These are phyloP conservation scores for Cytospora piceae DNA, from an alignment of 2,329 filamentous ascomycete species.

Conservation along the genomic window DNA sequence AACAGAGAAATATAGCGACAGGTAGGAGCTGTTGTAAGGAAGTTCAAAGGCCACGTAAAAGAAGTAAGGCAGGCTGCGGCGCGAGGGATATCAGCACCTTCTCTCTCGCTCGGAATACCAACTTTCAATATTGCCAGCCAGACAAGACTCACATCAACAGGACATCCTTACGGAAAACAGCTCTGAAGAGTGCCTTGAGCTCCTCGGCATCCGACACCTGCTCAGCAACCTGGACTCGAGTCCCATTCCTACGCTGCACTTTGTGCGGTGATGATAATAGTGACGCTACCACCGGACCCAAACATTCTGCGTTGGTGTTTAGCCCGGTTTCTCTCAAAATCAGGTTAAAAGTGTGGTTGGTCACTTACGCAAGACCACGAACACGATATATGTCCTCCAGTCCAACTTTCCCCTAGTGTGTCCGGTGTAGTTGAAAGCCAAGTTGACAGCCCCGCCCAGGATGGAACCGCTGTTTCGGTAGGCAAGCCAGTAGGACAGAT, in stretches of 20 bases:
- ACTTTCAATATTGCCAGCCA: too few relatives aligned
- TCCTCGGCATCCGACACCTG: constrained; percentile 26
- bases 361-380: constrained; percentile 35
- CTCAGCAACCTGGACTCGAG: constrained; percentile 23
- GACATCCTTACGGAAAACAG: not conserved
- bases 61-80: constrained; percentile 4
- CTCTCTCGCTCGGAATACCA: not conserved
- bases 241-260: constrained; percentile 16
- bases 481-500: constrained; percentile 33
- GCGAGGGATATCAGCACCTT: not conserved
- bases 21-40: constrained; percentile 31
- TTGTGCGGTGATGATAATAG: constrained; percentile 9
- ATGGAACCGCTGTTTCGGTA: constrained; percentile 33
- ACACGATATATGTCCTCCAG: constrained; percentile 37
- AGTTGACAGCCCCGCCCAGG: constrained; percentile 21
- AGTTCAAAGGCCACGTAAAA: constrained; percentile 15
- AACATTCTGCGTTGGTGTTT: constrained; percentile 1
- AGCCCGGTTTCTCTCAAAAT: too few relatives aligned
- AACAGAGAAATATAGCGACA: constrained; percentile 34
- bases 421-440: constrained; percentile 33
- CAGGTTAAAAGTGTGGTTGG: not conserved
- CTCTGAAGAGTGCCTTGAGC: constrained; percentile 22
- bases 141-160: constrained; percentile 16
- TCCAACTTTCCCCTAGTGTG: constrained; percentile 34
- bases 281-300: constrained; percentile 5